A percentile compares a stretch with the other conserved stretches of the same genome.
Conservation (phyloP, 129 eudicot genomes). For the Heracleum sosnowskyi region DNA sequence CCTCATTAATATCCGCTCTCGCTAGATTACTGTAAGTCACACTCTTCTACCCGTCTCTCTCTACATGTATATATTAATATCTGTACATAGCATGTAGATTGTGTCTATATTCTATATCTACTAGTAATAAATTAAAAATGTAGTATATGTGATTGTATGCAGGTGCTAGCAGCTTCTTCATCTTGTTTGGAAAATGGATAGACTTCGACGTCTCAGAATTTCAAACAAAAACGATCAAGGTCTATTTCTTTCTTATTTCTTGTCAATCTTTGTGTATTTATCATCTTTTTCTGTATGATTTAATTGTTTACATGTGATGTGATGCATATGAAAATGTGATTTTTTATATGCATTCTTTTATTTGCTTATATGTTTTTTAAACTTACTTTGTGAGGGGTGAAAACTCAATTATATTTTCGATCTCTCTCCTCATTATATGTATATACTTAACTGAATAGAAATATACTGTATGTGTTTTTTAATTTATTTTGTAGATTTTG, state of each 20-base stretch:
- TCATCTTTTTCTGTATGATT: not conserved
- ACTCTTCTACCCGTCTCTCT: not conserved
- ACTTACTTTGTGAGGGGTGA: no score
- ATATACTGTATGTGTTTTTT: no score
- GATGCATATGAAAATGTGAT: not conserved
- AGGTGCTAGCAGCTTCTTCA: not conserved
- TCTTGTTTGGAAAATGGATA: constrained; percentile 31
- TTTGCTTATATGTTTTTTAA: not conserved
- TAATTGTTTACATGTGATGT: not conserved
- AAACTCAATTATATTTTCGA: no score
- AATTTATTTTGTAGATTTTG: no score
- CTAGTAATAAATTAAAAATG: not conserved
- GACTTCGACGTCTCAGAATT: constrained; percentile 22
- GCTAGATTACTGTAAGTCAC: constrained; percentile 15
- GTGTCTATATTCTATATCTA: no score
- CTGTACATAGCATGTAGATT: not conserved
- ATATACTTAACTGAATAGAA: no score
- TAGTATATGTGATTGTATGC: not conserved
- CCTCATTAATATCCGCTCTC: constrained; percentile 14
- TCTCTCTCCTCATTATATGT: no score
- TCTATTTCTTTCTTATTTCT: constrained; percentile 9
- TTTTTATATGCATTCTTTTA: not conserved
- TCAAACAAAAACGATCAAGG: constrained; percentile 30
- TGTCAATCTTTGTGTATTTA: not conserved
- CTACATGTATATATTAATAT: not conserved